phyloP scores from a whole-genome alignment of 2,329 filamentous ascomycete genomes.

The Anthostomella pinea region DNA sequence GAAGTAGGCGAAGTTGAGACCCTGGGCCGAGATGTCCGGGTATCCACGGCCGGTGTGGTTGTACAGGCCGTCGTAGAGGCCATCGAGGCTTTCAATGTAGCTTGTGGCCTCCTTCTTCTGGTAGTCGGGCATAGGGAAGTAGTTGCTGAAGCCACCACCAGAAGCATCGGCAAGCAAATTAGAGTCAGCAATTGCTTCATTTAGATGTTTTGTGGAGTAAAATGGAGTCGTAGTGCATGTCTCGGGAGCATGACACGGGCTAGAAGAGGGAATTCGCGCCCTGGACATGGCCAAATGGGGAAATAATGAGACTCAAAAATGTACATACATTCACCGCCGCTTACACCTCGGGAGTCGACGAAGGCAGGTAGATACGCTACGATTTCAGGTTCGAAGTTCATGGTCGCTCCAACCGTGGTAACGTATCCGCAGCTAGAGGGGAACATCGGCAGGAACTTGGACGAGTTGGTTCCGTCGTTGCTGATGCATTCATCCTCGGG shows the following conservation, averaged over 20 bases:
- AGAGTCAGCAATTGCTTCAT: too few species aligned
- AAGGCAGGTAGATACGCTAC: conserved; percentile 34
- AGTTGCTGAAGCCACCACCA: conserved; percentile 46
- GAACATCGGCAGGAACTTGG: conserved; percentile 53
- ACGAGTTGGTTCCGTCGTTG: conserved; percentile 55
- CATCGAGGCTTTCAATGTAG: conserved; percentile 41
- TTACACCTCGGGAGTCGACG: conserved; percentile 20
- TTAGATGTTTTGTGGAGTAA: too few species aligned
- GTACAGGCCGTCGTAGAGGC: conserved; percentile 42
- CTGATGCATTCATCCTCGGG: conserved; percentile 40
- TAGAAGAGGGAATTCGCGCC: not conserved
- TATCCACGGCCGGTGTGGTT: conserved; percentile 43
- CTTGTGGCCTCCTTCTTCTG: conserved; percentile 35
- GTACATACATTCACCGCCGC: conserved; percentile 15
- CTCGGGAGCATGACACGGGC: too few species aligned
- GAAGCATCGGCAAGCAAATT: conserved; percentile 13
- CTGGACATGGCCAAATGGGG: not conserved
- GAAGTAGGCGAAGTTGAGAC: conserved; percentile 28
- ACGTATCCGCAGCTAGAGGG: conserved; percentile 43
- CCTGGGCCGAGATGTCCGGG: conserved; percentile 40
- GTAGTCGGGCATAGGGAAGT: conserved; percentile 41
- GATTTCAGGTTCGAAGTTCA: conserved; percentile 33
- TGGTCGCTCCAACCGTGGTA: conserved; percentile 32
- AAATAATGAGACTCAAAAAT: not conserved
- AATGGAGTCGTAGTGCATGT: too few species aligned